Base-by-base conservation (phyloP, 108 stramenopile species). In the Cyclotella choctawhatcheeana region DNA sequence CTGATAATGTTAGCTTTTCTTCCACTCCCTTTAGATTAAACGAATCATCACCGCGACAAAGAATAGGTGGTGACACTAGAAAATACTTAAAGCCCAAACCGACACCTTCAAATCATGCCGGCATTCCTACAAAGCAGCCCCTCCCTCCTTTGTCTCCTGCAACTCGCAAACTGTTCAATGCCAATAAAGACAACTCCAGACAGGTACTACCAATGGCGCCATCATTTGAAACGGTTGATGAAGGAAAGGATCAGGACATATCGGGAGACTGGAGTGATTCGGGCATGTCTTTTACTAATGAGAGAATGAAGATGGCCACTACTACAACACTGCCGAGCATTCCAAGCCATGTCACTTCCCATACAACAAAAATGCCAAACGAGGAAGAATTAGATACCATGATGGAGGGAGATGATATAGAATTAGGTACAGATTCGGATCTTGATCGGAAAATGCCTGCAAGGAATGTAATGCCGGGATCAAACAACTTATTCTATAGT, bases 71-170 rank as follows among this genome's bases (percentile, higher is more conserved):
- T 33, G 59, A 78, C 18, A 43, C 40, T n/a, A n/a, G n/a, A 17
- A 61, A 29, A 43, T 32, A 59, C 43, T 58, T 73, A 2, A 33
- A 52, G 18, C 72, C 64, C 17, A 67, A 64, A 48, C 40, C 32
- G 60, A 34, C 55, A 37, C 35, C 73, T 34, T 27, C 48, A 17
- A 1, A 7, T 16, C 35, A 32, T 35, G 32, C 65, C 13, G 8
- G 55, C 5, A 22, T 34, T 1, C 32, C 44, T 2, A 20, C 27
- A 18, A 53, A 58, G 33, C 64, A 82, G 58, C 73, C 54, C 3
- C 66, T 58, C 50, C 61, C 76, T 4, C 84, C 84, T 17, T 59
- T 73, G 3, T 75, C 71, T 22, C 84, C 82, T 30, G 84, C 84
- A 44, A 75, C 86, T 0, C 52, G 81, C 50, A 75, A 70, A 55